Base-by-base conservation (phyloP, 2,329 filamentous ascomycete species). In the Claviceps purpurea region DNA sequence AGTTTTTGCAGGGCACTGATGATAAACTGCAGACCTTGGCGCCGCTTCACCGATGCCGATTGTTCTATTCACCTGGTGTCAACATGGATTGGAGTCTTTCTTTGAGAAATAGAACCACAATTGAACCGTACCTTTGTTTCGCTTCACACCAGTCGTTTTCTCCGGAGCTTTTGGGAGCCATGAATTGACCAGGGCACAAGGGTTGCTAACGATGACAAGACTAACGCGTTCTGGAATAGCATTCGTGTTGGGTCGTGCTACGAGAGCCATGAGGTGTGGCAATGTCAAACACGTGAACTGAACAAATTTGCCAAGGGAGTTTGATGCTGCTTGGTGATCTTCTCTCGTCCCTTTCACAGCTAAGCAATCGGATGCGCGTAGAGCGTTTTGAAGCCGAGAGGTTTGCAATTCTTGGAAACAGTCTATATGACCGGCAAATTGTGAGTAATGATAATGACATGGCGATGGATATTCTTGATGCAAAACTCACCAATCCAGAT, bases 401-500 rank as follows among this genome's bases (percentile, higher is more conserved):
- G 47, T 53, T 26, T 60, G 60, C 5, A 68, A 51, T 26, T 69
- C 64, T 52, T 76, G 71, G 56, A 76, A 76, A 56, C 73, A 76
- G 62, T 77, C 74, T 75, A 6, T 11, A 53, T 16, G 37, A 18
- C 20, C 16, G 20, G 41, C 8, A 46, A 22, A 3, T 5, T 20
- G 18, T 50, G 24, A 48, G 50, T 39, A 45, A 45, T n/a, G 8
- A 18, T 22, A 0, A 47, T 5, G 11, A 20, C 18, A 10, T 5
- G 18, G 26, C 2, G 20, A 11, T 26, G 16, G 2, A 37, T 38
- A 20, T 46, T 20, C 30, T 38, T 38, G 8, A 50, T 58, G 59
- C 56, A 57, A 50, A 56, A 77, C 79, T 60, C 68, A 90, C 88
- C 88, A 72, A 95, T 79, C 89, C 89, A 95, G 45, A 90, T 75